phyloP scores from a whole-genome alignment of 768 basidiomycete genomes.

The Phlebiopsis flavidoalba region DNA sequence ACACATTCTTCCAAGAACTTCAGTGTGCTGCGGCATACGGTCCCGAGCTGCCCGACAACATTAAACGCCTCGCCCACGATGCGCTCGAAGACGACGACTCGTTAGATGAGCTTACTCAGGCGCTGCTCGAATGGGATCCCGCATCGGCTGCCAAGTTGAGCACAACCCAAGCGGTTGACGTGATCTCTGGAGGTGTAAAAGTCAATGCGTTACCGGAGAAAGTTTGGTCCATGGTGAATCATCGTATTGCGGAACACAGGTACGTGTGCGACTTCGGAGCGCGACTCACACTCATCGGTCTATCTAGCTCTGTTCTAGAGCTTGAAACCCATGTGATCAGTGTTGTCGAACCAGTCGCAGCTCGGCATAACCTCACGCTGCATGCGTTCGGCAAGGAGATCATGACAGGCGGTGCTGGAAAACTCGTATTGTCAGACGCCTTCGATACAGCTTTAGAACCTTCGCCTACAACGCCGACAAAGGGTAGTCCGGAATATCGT shows the following conservation, averaged over 20 bases:
- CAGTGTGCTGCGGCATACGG: constrained; percentile 66
- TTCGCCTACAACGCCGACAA: constrained; percentile 50
- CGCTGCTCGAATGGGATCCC: constrained; percentile 30
- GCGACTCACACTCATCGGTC: background rate
- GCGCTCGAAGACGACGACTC: constrained; percentile 46
- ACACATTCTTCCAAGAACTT: constrained; percentile 55
- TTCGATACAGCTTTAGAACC: constrained; percentile 49
- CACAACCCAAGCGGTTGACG: constrained; percentile 76
- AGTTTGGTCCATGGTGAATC: constrained; percentile 66
- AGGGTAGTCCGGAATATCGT: constrained; percentile 24
- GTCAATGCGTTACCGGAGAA: constrained; percentile 76
- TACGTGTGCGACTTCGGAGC: constrained; percentile 12
- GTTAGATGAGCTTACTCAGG: constrained; percentile 46
- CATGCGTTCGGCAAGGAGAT: constrained; percentile 47
- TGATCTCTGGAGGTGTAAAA: constrained; percentile 36
- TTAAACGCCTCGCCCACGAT: constrained; percentile 44
- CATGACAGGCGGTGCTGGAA: constrained; percentile 25
- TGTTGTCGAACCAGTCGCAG: constrained; percentile 41
- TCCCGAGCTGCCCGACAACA: constrained; percentile 41
- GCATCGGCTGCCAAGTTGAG: constrained; percentile 33
- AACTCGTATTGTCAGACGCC: constrained; percentile 42
- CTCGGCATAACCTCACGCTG: constrained; percentile 52
- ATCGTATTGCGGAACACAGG: constrained; percentile 47
- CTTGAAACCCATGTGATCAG: constrained; percentile 22
- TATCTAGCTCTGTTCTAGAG: constrained; percentile 17